Conservation (phyloP, 176 grass and related monocot genomes). For the Cenchrus americanus region DNA sequence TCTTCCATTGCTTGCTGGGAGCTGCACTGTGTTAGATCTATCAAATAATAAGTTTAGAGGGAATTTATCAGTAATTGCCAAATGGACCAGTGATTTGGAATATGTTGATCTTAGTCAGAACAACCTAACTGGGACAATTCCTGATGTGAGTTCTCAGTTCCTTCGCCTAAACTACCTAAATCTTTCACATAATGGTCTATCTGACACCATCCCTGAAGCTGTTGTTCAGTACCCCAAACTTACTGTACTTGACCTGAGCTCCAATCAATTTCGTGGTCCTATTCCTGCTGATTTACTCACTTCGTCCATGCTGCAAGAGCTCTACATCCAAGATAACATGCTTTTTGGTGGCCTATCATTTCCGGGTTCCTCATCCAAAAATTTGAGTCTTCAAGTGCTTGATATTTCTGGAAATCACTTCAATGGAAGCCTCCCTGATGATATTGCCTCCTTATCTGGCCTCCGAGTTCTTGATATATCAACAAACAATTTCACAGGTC, state of each 20-base stretch:
- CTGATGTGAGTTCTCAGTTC: constrained; percentile 84
- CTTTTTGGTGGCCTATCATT: constrained; percentile 66
- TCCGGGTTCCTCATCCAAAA: constrained; percentile 58
- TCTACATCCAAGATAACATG: constrained; percentile 77
- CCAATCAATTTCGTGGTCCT: constrained; percentile 71
- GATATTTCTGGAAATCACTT: constrained; percentile 87
- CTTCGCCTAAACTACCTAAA: constrained; percentile 88
- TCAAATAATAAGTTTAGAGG: constrained; percentile 93
- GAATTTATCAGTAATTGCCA: constrained; percentile 83
- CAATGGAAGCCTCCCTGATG: constrained; percentile 82
- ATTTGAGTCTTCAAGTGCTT: constrained; percentile 71
- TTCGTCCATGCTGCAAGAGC: constrained; percentile 79
- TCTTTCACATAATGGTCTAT: constrained; percentile 80
- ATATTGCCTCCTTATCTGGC: constrained; percentile 63
- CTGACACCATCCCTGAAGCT: constrained; percentile 62
- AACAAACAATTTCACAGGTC: constrained; percentile 82
- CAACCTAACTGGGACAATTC: constrained; percentile 72
- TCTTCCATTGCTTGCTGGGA: constrained; percentile 86
- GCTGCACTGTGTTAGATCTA: constrained; percentile 86
- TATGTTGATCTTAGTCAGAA: constrained; percentile 92
- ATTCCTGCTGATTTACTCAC: constrained; percentile 67
- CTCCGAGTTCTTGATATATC: constrained; percentile 85
- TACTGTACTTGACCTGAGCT: constrained; percentile 83
- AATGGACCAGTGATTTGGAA: constrained; percentile 86
- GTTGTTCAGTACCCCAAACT: constrained; percentile 85